Percentiles rank a stretch among this genome's conserved stretches.
Conservation (phyloP, 2,329 filamentous ascomycete species). For the Aspergillus eucalypticola region DNA sequence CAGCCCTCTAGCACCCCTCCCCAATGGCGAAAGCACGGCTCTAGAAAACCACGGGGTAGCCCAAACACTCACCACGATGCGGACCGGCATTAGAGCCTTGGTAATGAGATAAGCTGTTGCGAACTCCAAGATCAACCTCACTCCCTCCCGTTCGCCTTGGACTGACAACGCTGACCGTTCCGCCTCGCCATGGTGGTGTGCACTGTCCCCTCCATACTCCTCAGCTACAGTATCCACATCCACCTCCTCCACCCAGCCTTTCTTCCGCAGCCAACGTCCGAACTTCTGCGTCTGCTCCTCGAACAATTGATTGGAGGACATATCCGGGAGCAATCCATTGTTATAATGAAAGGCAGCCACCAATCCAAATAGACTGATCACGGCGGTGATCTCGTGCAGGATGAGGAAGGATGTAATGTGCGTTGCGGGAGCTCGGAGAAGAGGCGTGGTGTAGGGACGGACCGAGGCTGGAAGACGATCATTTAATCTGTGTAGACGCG, state of each 20-base stretch:
- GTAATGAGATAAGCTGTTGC: constrained; percentile 89
- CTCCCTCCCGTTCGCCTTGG: constrained; percentile 43
- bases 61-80: constrained; percentile 79
- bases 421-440: constrained; percentile 75
- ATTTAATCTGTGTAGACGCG: constrained; percentile 39
- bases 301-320: constrained; percentile 38
- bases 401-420: constrained; percentile 85
- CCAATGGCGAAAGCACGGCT: constrained; percentile 56
- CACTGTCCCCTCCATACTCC: constrained; percentile 28
- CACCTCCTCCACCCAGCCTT: constrained; percentile 69
- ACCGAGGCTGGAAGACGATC: constrained; percentile 65
- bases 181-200: neutral
- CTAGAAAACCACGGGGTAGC: constrained; percentile 90
- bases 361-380: constrained; percentile 75
- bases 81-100: constrained; percentile 76
- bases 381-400: constrained; percentile 87
- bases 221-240: constrained; percentile 48
- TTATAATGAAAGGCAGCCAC: constrained; percentile 78
- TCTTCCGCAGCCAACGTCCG: constrained; percentile 72
- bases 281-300: constrained; percentile 70
- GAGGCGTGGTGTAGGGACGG: constrained; percentile 66
- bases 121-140: constrained; percentile 64
- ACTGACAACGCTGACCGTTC: neutral
- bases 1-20: constrained; percentile 40
- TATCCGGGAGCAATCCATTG: constrained; percentile 65